Evolutionary conservation across 805 yeast genomes (phyloP).

Genomic region (Saturnispora quitensis): DNA sequence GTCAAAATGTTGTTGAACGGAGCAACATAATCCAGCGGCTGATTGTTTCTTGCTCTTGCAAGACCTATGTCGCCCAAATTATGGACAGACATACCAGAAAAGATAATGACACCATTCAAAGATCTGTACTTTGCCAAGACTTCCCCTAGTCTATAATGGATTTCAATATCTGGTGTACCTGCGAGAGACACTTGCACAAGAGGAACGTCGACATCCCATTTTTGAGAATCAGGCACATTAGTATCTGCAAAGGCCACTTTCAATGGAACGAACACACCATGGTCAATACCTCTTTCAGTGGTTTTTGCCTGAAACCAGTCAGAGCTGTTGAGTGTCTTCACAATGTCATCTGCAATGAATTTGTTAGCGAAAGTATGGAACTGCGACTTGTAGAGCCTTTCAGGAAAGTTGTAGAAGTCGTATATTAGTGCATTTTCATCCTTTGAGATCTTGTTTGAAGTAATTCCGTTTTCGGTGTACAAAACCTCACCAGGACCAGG

Average conservation of each 20-base stretch:
- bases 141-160: slow-evolving; percentile 47
- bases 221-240: slow-evolving; percentile 26
- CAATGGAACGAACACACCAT: slow-evolving; percentile 77
- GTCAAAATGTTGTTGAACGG: slow-evolving; percentile 43
- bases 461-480: slow-evolving; percentile 12
- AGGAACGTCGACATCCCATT: slow-evolving; percentile 39
- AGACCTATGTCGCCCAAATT: slow-evolving; percentile 49
- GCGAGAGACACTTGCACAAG: slow-evolving; percentile 44
- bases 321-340: slow-evolving; percentile 29
- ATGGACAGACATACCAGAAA: slow-evolving; percentile 78
- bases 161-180: slow-evolving; percentile 32
- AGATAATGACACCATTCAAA: slow-evolving; percentile 43
- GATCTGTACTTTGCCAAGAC: slow-evolving; percentile 42
- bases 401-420: slow-evolving; percentile 70
- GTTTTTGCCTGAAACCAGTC: slow-evolving; percentile 37
- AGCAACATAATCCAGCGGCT: slow-evolving; percentile 37
- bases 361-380: slow-evolving; percentile 44
- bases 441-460: slow-evolving; percentile 15
- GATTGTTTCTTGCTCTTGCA: slow-evolving; percentile 13
- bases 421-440: slow-evolving; percentile 52
- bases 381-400: slow-evolving; percentile 49
- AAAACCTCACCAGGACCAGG: slow-evolving; percentile 26
- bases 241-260: slow-evolving; percentile 54
- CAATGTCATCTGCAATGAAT: slow-evolving; percentile 36
- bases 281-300: slow-evolving; percentile 63